A percentile compares a stretch with the other conserved stretches of the same genome.
These are phyloP conservation scores for Cryphonectria naterciae DNA, from an alignment of 2,329 filamentous ascomycete genomes.

Conservation along the genomic window DNA sequence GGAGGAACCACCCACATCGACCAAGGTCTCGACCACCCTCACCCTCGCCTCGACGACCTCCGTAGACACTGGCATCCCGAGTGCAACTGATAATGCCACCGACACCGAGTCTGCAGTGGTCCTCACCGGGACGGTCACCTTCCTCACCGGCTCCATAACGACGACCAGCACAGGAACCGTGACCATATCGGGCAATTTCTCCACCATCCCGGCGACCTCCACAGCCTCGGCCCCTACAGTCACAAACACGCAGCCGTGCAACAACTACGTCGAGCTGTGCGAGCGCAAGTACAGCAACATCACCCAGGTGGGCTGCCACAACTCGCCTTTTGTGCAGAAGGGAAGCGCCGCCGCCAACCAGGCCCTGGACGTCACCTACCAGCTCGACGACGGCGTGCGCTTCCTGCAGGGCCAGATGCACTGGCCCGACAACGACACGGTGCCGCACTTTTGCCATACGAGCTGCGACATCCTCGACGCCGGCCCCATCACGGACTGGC, in stretches of 20 bases:
- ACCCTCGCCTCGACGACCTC: constrained; percentile 43
- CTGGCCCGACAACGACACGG: constrained; percentile 53
- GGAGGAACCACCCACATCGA: constrained; percentile 46
- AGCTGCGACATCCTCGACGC: constrained; percentile 81
- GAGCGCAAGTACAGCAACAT: constrained; percentile 78
- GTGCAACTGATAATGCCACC: constrained; percentile 37
- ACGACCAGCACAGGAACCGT: constrained; percentile 40
- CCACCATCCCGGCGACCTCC: constrained; percentile 46
- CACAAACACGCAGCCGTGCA: constrained; percentile 79
- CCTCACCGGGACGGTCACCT: constrained; percentile 41
- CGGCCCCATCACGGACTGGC: constrained; percentile 76
- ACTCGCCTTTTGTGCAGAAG: constrained; percentile 73
- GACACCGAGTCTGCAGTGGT: constrained; percentile 36
- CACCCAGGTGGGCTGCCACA: constrained; percentile 77
- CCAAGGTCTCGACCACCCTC: constrained; percentile 46
- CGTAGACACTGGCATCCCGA: constrained; percentile 30
- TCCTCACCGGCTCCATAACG: constrained; percentile 52
- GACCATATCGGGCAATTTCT: constrained; percentile 44
- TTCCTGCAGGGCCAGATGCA: constrained; percentile 68
- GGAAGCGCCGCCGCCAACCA: constrained; percentile 81
- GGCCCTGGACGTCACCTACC: constrained; percentile 65
- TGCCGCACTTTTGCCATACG: constrained; percentile 81
- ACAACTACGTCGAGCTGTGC: constrained; percentile 79
- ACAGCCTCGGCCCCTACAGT: constrained; percentile 47
- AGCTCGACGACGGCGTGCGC: constrained; percentile 77